These are phyloP conservation scores for Pichia sp. DNA, from an alignment of 1,139 yeast species.

Conservation along the genomic window DNA sequence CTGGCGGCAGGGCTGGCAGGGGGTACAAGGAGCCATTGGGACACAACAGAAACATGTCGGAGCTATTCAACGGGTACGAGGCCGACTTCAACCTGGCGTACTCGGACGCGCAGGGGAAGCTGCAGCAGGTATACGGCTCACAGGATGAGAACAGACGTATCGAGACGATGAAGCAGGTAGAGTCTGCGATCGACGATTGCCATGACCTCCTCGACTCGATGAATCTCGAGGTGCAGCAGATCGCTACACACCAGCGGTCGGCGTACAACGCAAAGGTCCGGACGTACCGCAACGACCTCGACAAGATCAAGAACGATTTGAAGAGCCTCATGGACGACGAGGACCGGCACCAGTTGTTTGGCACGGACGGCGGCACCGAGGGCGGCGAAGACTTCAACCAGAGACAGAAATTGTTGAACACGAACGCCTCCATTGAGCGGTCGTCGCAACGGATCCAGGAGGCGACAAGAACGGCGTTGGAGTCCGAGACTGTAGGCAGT, in stretches of 20 bases:
- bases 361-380: conserved; percentile 45
- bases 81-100: conserved; percentile 69
- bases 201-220: conserved; percentile 77
- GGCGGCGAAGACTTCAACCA: conserved; percentile 60
- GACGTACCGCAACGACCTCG: conserved; percentile 60
- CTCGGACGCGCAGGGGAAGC: conserved; percentile 65
- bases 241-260: conserved; percentile 68
- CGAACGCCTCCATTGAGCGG: conserved; percentile 78
- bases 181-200: conserved; percentile 71
- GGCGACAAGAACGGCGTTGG: conserved; percentile 85
- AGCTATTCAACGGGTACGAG: conserved; percentile 65
- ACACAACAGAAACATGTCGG: conserved; percentile 41
- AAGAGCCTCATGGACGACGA: conserved; percentile 54
- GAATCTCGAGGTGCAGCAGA: conserved; percentile 73
- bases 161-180: conserved; percentile 54
- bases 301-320: conserved; percentile 51
- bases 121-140: conserved; percentile 52
- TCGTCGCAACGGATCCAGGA: conserved; percentile 81
- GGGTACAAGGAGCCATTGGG: neutral
- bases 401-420: conserved; percentile 73
- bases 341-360: conserved; percentile 66
- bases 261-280: conserved; percentile 68
- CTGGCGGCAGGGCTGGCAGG: neutral
- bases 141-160: conserved; percentile 53
- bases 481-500: conserved; percentile 90